Base-by-base conservation (phyloP, 1,284 basidiomycete genomes). In the Trichosporon asahii region DNA sequence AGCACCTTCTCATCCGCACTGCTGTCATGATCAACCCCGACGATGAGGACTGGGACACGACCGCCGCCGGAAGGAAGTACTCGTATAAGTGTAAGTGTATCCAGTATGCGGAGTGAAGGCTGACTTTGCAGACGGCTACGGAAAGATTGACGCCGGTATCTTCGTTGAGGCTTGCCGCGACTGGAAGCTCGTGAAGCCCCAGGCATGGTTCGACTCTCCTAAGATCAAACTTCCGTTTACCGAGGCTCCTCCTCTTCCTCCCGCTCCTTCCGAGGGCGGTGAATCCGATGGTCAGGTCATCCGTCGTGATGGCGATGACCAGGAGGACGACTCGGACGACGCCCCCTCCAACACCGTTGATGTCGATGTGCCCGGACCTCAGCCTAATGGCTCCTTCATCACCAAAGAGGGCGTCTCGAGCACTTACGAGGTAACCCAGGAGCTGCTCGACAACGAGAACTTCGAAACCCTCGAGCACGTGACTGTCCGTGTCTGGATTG, bases 21-120 rank as follows among this genome's bases (percentile, higher is more conserved):
- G 92, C 93, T 1, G 87, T 89, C 21, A 87, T 88, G 76, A 89
- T 98, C 83, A 98, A 96, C 80, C 86, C 88, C 0, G 89, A 93
- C 5, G 97, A 99, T 79, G 91, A 93, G 0, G 95, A 98, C 82
- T 99, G 97, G 97, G 93, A 97, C 78, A 85, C 82, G 65, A 99
- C 91, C 1, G 89, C 91, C 3, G 85, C 86, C 0, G 94, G 94
- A 6, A 87, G 91, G 57, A 87, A 85, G 60, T 99, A 91, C 85
- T 96, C 94, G 80, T 98, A 99, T 87, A 98, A 98, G 83, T 99
- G 80, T 80, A 37, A 66, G 79, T 69, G 57, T 12, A n/a, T 57
- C 3, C 1, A 53, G 4, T 3, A 37, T n/a, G 55, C 64, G 33
- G 23, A 25, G n/a, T 49, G 29, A 8, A 12, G 11, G 23, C 64